Percentiles rank a stretch among this genome's conserved stretches.
Evolutionary conservation across 1,284 basidiomycete genomes (phyloP).

Genomic region (Ustilago bromivora): DNA sequence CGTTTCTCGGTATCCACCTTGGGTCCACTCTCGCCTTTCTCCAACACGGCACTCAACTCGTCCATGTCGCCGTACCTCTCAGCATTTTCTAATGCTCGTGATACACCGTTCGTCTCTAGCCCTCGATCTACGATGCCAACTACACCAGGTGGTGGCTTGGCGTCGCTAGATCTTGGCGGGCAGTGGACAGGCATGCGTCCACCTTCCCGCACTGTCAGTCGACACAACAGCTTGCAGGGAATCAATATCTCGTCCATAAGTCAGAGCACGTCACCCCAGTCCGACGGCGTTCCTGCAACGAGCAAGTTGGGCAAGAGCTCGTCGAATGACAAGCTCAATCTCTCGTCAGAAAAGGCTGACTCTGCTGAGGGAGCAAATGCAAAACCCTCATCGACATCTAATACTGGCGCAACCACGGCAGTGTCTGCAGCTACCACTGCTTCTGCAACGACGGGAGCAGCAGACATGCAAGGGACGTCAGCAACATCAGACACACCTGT

Average conservation of each 20-base stretch:
- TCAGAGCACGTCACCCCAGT: constrained; percentile 39
- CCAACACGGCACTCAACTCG: constrained; percentile 64
- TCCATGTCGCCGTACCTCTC: constrained; percentile 67
- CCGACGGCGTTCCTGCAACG: constrained; percentile 26
- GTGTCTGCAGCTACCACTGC: constrained; percentile 10
- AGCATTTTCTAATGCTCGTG: constrained; percentile 67
- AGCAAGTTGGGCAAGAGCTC: constrained; percentile 35
- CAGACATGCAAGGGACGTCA: not conserved
- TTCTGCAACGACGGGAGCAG: not conserved
- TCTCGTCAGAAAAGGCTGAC: constrained; percentile 20
- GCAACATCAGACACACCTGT: constrained; percentile 13
- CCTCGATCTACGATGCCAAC: constrained; percentile 46
- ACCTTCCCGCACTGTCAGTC: constrained; percentile 41
- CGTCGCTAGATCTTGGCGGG: constrained; percentile 46
- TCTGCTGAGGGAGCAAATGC: constrained; percentile 10
- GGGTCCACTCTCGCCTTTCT: constrained; percentile 65
- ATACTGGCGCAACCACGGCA: constrained; percentile 13
- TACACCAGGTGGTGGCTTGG: constrained; percentile 34
- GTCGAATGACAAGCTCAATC: constrained; percentile 37
- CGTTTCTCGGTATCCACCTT: constrained; percentile 61
- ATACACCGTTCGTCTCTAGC: constrained; percentile 65
- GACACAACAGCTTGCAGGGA: constrained; percentile 53
- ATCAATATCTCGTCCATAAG: constrained; percentile 27
- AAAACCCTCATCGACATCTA: constrained; percentile 9
- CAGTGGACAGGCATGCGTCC: constrained; percentile 56